Evolutionary conservation across 1,284 basidiomycete genomes (phyloP), one percentile per base, ranked within the genome.

Genomic region (Leccinum fallax): DNA sequence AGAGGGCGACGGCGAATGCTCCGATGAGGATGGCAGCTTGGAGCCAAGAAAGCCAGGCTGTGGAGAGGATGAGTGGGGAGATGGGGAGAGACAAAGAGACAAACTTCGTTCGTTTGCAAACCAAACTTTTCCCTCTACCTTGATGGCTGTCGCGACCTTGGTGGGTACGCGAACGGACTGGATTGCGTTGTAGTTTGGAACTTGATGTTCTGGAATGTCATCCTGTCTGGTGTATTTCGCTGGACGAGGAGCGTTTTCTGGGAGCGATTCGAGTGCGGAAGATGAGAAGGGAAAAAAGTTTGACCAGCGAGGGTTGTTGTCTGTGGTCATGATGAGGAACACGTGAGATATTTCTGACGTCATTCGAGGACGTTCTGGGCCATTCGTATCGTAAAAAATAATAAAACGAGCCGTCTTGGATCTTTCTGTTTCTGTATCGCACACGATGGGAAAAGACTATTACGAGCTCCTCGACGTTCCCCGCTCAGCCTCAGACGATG

Each of bases 121-220:
- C 93, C 97, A 99, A 49, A 99, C 97, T 74, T 99, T 99, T 34
- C 92, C 92, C 76, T 99, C 97, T 43, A 99, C 94, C 67, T 91
- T 92, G 68, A 98, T 85, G 1, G 94, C 91, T 0, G 95, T 93
- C 0, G 92, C 83, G 38, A 97, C 88, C 76, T 97, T 96, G 81
- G 95, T 92, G 1, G 92, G 93, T 0, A 92, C 81, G 40, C 87
- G 80, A 40, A 92, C 85, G 5, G 80, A 74, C 67, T 83, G 89
- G 69, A 90, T 90, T 2, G 90, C 77, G 68, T 86, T 85, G 70
- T 92, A 93, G 74, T 92, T 89, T 58, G 13, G 32, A 3, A 55
- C 36, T 19, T 85, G 79, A 30, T 78, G 75, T n/a, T 80, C 75
- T 2, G 89, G 90, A 53, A 91, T 89, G 63, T 82, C 81, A 72